Base-by-base conservation (phyloP, 345 rosid genomes). In the Bretschneidera sinensis region DNA sequence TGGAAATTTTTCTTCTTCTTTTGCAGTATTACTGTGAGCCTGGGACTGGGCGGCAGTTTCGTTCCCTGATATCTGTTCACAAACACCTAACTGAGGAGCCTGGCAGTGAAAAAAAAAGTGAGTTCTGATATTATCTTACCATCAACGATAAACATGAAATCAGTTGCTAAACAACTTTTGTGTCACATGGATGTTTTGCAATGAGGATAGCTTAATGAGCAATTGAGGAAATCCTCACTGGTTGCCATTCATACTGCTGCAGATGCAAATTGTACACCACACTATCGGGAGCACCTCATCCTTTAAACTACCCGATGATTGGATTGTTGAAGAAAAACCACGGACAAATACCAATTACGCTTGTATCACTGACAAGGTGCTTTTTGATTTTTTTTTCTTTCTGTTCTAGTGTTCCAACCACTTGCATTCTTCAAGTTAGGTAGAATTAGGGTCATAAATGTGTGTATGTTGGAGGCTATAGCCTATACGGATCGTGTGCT, bases 1-100 rank as follows among this genome's bases (percentile, higher is more conserved):
- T 7, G 52, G 20, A 20, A 24, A 33, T 49, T n/a, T n/a, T n/a
- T n/a, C 55, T 69, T 34, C 59, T 11, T 54, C 61, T 20, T 28
- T 31, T 73, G 76, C 73, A 81, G 88, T 76, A 71, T 74, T 83
- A 83, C 71, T 55, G 62, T 55, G 82, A 83, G 61, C 71, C 82
- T 5, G 66, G 71, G 49, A 76, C 82, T 1, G 83, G 85, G 57
- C 62, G 62, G 51, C 48, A 73, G 43, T 81, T 86, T 48, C 85
- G 81, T 55, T 86, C 92, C 20, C 70, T 83, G 49, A 55, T 59
- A 53, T 71, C 86, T 15, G 62, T 68, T 49, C 76, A 83, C 71
- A 79, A 72, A 49, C 67, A 83, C 16, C 68, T 49, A 21, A 63
- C 52, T 16, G 62, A 50, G 49, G 43, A 66, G 39, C 60, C 11